phyloP scores from a whole-genome alignment of 805 yeast species.

The Hanseniaspora pseudoguilliermondii region DNA sequence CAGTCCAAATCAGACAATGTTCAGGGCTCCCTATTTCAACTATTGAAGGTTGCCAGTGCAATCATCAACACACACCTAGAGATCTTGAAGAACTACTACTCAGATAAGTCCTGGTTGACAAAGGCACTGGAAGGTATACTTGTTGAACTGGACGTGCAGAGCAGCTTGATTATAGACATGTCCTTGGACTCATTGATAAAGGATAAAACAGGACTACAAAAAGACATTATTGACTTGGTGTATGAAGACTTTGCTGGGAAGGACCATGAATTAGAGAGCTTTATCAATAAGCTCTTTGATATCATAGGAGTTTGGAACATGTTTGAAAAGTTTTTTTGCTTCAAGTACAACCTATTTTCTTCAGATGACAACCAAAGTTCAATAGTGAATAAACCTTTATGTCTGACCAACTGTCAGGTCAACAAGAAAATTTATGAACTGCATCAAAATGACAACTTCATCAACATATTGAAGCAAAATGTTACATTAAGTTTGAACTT shows the following conservation, averaged over 20 bases:
- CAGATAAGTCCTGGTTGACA: slow-evolving; percentile 45
- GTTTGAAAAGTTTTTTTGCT: slow-evolving; percentile 59
- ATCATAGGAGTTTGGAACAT: slow-evolving; percentile 79
- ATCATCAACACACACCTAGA: slow-evolving; percentile 79
- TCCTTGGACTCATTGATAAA: slow-evolving; percentile 46
- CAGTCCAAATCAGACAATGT: slow-evolving; percentile 35
- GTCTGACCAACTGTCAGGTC: slow-evolving; percentile 22
- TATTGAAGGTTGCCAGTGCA: slow-evolving; percentile 73
- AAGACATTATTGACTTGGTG: slow-evolving; percentile 14
- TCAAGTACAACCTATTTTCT: slow-evolving; percentile 46
- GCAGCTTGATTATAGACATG: slow-evolving; percentile 76
- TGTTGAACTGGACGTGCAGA: slow-evolving; percentile 83
- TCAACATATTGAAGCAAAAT: slow-evolving; percentile 38
- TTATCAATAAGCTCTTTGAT: slow-evolving; percentile 56
- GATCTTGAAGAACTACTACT: slow-evolving; percentile 57
- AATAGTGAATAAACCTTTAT: slow-evolving; percentile 16
- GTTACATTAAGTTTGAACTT: slow-evolving; percentile 25
- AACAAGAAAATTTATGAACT: slow-evolving; percentile 17
- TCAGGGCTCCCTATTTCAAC: slow-evolving; percentile 46
- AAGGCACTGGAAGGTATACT: slow-evolving; percentile 64
- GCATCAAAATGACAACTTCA: slow-evolving; percentile 34
- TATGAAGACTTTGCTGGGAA: slow-evolving; percentile 15
- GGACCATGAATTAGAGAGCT: slow-evolving; percentile 22
- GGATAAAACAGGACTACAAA: neutral
- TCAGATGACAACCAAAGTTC: slow-evolving; percentile 6